phyloP scores from a whole-genome alignment of 345 rosid species.

The Citrus reticulata region DNA sequence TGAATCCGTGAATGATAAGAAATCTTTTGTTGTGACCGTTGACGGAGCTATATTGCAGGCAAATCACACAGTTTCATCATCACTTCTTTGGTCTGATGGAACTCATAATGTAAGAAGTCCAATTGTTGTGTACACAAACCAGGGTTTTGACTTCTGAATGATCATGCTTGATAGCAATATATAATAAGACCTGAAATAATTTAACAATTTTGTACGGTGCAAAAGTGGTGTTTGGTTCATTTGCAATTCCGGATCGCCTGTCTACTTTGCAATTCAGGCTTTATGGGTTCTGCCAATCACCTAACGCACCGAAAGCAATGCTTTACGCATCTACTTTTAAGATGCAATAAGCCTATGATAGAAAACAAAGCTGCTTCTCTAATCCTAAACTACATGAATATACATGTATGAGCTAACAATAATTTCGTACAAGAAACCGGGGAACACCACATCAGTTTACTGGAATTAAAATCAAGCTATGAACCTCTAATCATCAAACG shows the following conservation, averaged over 20 bases:
- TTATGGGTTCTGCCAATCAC: background rate
- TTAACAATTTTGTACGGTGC: background rate
- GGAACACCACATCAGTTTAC: no score
- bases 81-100: conserved; percentile 36
- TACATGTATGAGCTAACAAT: no score
- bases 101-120: conserved; percentile 26
- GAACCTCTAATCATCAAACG: no score
- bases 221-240: background rate
- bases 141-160: background rate
- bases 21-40: conserved; percentile 39
- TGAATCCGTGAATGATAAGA: conserved; percentile 30
- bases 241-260: background rate
- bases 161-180: background rate
- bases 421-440: no score
- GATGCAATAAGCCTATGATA: no score
- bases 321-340: no score
- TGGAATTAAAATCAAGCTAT: no score
- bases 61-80: background rate
- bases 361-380: no score
- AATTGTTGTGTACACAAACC: no score
- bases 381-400: no score
- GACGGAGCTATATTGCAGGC: background rate
- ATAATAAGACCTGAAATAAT: background rate
- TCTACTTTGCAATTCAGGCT: no score
- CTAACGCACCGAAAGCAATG: background rate